phyloP scores from a whole-genome alignment of 495 filamentous ascomycete genomes.

The Hypoxylon trugodes region DNA sequence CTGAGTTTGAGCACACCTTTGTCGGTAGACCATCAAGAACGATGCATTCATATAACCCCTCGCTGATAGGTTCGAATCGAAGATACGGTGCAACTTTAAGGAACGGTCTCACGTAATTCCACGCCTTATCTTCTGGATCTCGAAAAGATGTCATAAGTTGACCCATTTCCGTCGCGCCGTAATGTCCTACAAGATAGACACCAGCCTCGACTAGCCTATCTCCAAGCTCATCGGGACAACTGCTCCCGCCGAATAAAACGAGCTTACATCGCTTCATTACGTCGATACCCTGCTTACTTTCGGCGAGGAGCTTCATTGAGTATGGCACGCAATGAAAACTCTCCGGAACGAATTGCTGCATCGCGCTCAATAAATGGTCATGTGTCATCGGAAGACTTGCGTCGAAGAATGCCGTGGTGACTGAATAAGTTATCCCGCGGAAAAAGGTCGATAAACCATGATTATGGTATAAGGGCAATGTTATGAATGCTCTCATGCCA shows the following conservation, averaged over 20 bases:
- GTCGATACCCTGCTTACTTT: conserved; percentile 52
- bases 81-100: conserved; percentile 41
- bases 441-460: conserved; percentile 61
- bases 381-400: conserved; percentile 54
- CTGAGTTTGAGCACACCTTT: conserved; percentile 60
- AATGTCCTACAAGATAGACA: conserved; percentile 63
- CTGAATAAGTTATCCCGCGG: conserved; percentile 49
- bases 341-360: conserved; percentile 51
- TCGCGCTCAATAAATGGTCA: conserved; percentile 48
- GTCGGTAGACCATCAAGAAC: conserved; percentile 61
- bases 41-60: conserved; percentile 51
- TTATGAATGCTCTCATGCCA: conserved; percentile 37
- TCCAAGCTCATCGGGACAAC: conserved; percentile 60
- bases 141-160: conserved; percentile 66
- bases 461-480: conserved; percentile 46
- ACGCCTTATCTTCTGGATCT: conserved; percentile 49
- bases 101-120: conserved; percentile 52
- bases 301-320: conserved; percentile 57
- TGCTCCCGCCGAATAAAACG: conserved; percentile 58
- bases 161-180: conserved; percentile 63
- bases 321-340: conserved; percentile 59
- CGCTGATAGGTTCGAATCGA: conserved; percentile 32
- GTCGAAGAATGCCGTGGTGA: conserved; percentile 54
- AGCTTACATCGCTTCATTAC: conserved; percentile 50
- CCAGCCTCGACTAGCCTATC: conserved; percentile 62